Conservation (phyloP, 2,329 filamentous ascomycete genomes). For the Xylariales sp. region DNA sequence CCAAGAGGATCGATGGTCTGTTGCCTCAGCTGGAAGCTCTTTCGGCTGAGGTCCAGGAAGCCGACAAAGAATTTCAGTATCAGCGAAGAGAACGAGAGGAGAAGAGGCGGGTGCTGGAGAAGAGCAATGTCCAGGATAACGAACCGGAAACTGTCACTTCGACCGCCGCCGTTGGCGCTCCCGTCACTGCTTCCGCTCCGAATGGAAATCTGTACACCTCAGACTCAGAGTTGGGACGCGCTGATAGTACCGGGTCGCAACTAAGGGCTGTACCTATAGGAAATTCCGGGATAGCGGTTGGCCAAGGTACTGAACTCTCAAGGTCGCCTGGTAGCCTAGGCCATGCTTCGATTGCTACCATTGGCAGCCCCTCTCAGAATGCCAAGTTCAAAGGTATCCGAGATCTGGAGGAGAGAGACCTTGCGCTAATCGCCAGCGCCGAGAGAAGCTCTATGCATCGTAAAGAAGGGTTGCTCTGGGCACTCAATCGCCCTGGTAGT, state of each 20-base stretch:
- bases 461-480: conserved; percentile 94
- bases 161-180: conserved; percentile 27
- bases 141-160: conserved; percentile 60
- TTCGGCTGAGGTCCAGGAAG: conserved; percentile 81
- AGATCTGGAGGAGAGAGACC: conserved; percentile 81
- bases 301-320: conserved; percentile 40
- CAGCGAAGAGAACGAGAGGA: conserved; percentile 93
- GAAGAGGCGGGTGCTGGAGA: conserved; percentile 84
- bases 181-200: conserved; percentile 26
- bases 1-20: conserved; percentile 82
- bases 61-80: conserved; percentile 95
- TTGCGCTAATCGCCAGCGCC: conserved; percentile 43
- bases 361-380: conserved; percentile 45
- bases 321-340: conserved; percentile 53
- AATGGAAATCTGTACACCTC: conserved; percentile 50
- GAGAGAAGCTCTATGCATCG: conserved; percentile 64
- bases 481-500: conserved; percentile 83
- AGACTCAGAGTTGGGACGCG: conserved; percentile 66
- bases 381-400: conserved; percentile 84
- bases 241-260: conserved; percentile 70
- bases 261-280: conserved; percentile 49
- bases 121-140: conserved; percentile 69
- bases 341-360: conserved; percentile 34
- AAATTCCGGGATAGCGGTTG: conserved; percentile 29
- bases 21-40: conserved; percentile 87